These are phyloP conservation scores for Meyerozyma sp. DNA, from an alignment of 1,139 yeast genomes.

Conservation along the genomic window DNA sequence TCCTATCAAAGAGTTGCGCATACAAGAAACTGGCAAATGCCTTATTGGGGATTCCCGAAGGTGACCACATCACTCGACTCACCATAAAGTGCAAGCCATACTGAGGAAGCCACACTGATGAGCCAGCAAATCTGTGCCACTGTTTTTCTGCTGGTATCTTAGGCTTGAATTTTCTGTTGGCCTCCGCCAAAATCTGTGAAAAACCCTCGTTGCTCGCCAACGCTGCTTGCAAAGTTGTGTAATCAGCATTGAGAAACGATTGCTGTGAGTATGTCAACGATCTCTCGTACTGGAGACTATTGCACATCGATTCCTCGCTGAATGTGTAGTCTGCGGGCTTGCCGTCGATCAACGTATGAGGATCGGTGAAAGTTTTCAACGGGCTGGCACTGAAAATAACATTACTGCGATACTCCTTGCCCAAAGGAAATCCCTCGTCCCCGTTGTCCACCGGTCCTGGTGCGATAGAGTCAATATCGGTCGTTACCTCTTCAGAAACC, in stretches of 20 bases:
- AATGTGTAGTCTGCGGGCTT: conserved; percentile 9
- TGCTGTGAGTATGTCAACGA: conserved; percentile 14
- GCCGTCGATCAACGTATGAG: conserved; percentile 8
- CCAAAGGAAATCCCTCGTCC: conserved; percentile 1
- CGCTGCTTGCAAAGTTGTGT: conserved; percentile 10
- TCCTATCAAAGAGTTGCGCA: conserved; percentile 1
- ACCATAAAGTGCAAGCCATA: conserved; percentile 1
- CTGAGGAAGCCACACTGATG: conserved; percentile 1
- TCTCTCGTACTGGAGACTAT: conserved; percentile 10
- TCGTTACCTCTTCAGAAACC: not conserved
- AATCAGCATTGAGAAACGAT: conserved; percentile 14
- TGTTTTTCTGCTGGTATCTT: conserved; percentile 19
- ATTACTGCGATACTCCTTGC: not conserved
- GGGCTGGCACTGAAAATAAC: not conserved
- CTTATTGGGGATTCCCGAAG: not conserved
- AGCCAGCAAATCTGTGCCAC: conserved; percentile 2
- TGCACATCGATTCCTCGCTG: conserved; percentile 12
- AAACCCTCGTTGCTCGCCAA: conserved; percentile 11
- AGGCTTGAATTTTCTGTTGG: conserved; percentile 15
- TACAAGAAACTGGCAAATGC: conserved; percentile 1
- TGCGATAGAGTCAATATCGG: not conserved
- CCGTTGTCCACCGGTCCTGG: not conserved
- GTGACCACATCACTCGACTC: conserved; percentile 1
- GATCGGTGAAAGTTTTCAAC: conserved; percentile 18
- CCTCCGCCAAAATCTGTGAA: conserved; percentile 13